Evolutionary conservation across 129 eudicot genomes (phyloP), one percentile per base, ranked within the genome.

Genomic region (Helichrysum umbraculigerum): DNA sequence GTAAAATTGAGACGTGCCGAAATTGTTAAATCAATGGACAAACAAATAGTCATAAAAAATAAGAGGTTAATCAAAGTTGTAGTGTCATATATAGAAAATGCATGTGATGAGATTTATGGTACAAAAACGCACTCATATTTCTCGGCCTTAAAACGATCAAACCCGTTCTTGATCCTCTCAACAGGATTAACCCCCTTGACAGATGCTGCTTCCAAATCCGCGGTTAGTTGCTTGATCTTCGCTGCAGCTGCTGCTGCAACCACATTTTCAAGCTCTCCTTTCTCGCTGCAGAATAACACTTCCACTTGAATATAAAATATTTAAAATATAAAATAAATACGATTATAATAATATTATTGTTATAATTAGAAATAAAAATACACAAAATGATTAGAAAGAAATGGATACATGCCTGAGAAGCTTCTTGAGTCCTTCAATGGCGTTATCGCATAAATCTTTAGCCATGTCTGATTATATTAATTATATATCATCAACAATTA

Each of bases 381-480:
- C 7, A 35, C 1, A 35, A 35, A 33, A 33, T 6, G 28, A 33
- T 15, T 47, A 70, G 29, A 69, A 5, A 30, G 8, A 33, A 4
- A 19, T 22, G 7, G 12, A 20, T 20, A 14, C 15, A 1, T 66
- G 89, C 97, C 96, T 89, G 15, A 92, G 88, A 80, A 92, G 91
- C 85, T 87, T 84, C 76, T 84, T 71, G 22, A 92, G 76, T 54
- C 86, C 96, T 76, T 84, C 89, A 76, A 92, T 89, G 87, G 97
- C 96, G 79, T 85, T 90, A 77, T 89, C 92, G 73, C 70, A 87
- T 63, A 85, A 61, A 71, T 58, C 88, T 9, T 77, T 68, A 30
- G 83, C 91, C 96, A 89, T 89, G 20, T 84, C 83, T 35, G 39
- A 35, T 35, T 35, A 35, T 35, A 35, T 35, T 4, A 4, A n/a